Base-by-base conservation (phyloP, 78 protist genomes). In the Ministeria vibrans region DNA sequence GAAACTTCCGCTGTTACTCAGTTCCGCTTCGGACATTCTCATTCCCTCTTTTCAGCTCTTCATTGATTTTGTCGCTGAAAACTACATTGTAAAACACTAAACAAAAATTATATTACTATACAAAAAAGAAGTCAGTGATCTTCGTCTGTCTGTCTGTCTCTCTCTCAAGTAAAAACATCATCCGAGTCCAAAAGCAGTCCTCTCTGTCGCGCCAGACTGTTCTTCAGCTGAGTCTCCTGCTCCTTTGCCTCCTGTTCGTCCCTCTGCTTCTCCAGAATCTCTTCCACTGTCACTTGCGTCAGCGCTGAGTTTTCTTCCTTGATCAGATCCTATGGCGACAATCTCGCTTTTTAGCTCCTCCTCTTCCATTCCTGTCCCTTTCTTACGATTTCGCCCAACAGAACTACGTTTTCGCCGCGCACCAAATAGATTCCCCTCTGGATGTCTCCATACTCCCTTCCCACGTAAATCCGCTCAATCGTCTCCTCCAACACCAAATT, bases 351-450 rank as follows among this genome's bases (percentile, higher is more conserved):
- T 15, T 20, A 49, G 55, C 55, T 20, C 9, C 55, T 49, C 55
- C 15, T 15, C 9, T 9, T 15, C 55, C 15, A 20, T 49, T 9
- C 15, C n/a, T 49, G n/a, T 9, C 9, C n/a, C 15, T 49, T 9
- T 9, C 55, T 49, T 49, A 77, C 87, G 41, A 84, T 1, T 2
- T 78, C 76, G 53, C 94, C 94, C n/a, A 91, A 69, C 53, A 91
- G 80, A 3, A 86, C 92, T 0, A 91, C 90, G 79, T 83, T 91
- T 83, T 91, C 94, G 55, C 94, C 94, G 41, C 91, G 79, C 32
- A 91, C 74, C 36, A 91, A 71, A 53, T 78, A 88, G 43, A 91
- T 82, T 53, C 94, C 94, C 27, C 80, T 44, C 46, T 39, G 78
- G 41, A 86, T 77, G 63, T 91, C 94, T 27, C 88, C 85, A 69